Base-by-base conservation (phyloP, 805 yeast species). In the Pichia insulana region DNA sequence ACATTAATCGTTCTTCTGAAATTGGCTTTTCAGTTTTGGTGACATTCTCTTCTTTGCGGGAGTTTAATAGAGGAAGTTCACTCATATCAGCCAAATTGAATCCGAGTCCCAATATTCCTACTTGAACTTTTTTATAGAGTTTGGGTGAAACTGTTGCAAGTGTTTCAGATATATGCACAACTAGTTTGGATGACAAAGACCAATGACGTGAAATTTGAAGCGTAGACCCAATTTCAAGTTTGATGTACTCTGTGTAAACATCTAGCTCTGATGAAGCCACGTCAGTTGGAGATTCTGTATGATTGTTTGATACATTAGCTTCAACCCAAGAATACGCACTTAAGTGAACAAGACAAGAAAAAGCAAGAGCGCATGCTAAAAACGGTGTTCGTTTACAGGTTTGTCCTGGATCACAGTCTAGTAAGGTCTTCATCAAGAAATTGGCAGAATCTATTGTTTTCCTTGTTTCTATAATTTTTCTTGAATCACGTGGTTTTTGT, bases 381-480 rank as follows among this genome's bases (percentile, higher is more conserved):
- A 73, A 58, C 3, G 78, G 78, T 0, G 78, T 72, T 50, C 79
- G 58, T 31, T 65, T 62, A 10, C 61, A 41, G 0, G 73, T 64
- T 34, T 64, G 57, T 1, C 69, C 55, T 0, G 77, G 68, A 45
- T 67, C 67, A 2, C 77, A 70, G 45, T 73, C 76, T 10, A 73
- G 62, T 7, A 73, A 55, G 1, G 70, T 55, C 42, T 64, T 67
- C 2, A 71, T 69, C 18, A 73, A 69, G 16, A 71, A 59, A 32
- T 72, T 70, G 2, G 79, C 78, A 18, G 76, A 73, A 40, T 70
- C 76, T 17, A 73, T 73, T 1, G 78, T 71, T 48, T 71, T 71
- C 48, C 76, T 61, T 0, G 79, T 73, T 47, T 71, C 78, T 30
- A 73, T 67, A 27, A 70, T 66, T 46, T 72, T 70, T 41, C 69